Evolutionary conservation across 257 asterid genomes (phyloP).

Genomic region (Plectranthus barbatus): DNA sequence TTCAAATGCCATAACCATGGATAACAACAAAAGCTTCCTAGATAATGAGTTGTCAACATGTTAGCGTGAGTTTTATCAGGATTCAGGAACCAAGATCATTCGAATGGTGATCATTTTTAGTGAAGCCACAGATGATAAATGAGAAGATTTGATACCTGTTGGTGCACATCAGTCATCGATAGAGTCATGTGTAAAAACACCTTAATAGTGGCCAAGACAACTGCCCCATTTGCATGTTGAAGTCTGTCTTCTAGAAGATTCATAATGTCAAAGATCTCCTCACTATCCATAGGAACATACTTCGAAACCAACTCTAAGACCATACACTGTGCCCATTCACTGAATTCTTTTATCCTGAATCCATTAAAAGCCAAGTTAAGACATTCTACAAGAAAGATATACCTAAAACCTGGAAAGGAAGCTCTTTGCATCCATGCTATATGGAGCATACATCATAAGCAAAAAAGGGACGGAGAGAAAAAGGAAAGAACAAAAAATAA

Average conservation of each 20-base stretch:
- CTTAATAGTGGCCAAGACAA: conserved; percentile 92
- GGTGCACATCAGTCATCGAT: conserved; percentile 98
- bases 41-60: not conserved
- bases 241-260: conserved; percentile 99
- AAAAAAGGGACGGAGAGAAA: not conserved
- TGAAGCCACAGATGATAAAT: conserved; percentile 1
- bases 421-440: not conserved
- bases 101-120: conserved; percentile 4
- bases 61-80: not conserved
- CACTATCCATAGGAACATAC: conserved; percentile 81
- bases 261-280: conserved; percentile 96
- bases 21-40: conserved; percentile 5
- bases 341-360: conserved; percentile 86
- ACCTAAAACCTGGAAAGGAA: not conserved
- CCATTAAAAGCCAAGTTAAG: conserved; percentile 16
- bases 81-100: conserved; percentile 1
- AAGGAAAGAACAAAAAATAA: not conserved
- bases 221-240: conserved; percentile 99
- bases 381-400: conserved; percentile 1
- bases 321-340: conserved; percentile 98
- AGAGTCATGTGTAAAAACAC: conserved; percentile 85
- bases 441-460: not conserved
- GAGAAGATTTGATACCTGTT: conserved; percentile 56
- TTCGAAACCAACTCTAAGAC: conserved; percentile 86
- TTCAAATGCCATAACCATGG: conserved; percentile 8